Conservation (phyloP, 352 stramenopile genomes). For the Poterioochromonas sp. region DNA sequence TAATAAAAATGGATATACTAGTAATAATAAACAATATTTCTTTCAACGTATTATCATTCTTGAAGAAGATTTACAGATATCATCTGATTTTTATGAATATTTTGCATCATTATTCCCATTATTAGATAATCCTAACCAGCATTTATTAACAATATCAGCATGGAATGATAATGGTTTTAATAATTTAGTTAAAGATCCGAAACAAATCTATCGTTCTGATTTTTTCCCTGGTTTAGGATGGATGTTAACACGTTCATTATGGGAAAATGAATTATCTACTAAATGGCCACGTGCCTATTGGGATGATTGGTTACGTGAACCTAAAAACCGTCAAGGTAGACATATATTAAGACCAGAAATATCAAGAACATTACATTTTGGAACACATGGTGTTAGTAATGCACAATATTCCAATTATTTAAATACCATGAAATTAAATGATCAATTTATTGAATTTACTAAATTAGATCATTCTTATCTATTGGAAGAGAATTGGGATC, state of each 20-base stretch:
- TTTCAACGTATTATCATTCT: conserved; percentile 62
- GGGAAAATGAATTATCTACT: conserved; percentile 45
- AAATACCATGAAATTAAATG: background rate
- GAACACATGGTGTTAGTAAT: conserved; percentile 51
- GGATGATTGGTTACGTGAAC: conserved; percentile 73
- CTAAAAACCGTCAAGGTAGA: conserved; percentile 50
- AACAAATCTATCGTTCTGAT: conserved; percentile 52
- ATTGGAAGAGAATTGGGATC: conserved; percentile 48
- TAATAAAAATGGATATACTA: background rate
- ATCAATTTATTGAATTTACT: conserved; percentile 31
- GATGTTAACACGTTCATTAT: conserved; percentile 64
- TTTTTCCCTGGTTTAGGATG: conserved; percentile 78
- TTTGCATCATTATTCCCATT: conserved; percentile 59
- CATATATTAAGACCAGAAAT: conserved; percentile 68
- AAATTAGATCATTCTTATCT: conserved; percentile 58
- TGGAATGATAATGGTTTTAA: conserved; percentile 68
- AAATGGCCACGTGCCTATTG: conserved; percentile 62
- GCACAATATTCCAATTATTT: conserved; percentile 39
- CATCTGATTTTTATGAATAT: conserved; percentile 69
- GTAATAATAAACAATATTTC: too few species aligned
- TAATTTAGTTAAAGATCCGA: conserved; percentile 45
- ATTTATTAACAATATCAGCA: conserved; percentile 54
- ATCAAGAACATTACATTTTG: conserved; percentile 67
- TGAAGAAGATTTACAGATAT: conserved; percentile 64
- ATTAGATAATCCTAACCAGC: conserved; percentile 53